These are phyloP conservation scores for Amoebophrya sp. DNA, from an alignment of 169 alveolate genomes.

Conservation along the genomic window DNA sequence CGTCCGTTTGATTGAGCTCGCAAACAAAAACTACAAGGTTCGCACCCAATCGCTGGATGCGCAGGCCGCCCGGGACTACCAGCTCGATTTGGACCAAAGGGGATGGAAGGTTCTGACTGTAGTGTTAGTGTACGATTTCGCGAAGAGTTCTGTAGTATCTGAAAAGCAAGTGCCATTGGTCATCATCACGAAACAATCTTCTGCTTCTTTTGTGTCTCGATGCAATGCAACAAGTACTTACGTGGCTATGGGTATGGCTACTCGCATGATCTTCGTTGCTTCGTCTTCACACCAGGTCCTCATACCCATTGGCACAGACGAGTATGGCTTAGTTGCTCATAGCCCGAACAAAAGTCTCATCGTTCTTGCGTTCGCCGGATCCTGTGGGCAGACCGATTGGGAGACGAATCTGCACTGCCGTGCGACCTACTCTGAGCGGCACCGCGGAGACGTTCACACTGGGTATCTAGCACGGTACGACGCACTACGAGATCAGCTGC, in stretches of 20 bases:
- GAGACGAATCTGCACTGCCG: constrained; percentile 22
- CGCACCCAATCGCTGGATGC: too few relatives aligned
- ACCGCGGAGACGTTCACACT: not conserved
- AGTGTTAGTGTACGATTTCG: too few relatives aligned
- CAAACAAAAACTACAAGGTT: not conserved
- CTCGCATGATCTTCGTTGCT: too few relatives aligned
- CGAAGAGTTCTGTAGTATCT: too few relatives aligned
- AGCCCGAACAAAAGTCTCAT: not conserved
- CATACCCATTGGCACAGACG: not conserved
- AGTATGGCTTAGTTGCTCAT: not conserved
- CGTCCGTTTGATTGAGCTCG: not conserved
- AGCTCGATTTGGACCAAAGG: not conserved
- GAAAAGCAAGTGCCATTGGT: too few relatives aligned
- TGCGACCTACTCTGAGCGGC: not conserved
- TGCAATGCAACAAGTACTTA: too few relatives aligned
- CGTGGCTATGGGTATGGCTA: too few relatives aligned
- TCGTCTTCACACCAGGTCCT: too few relatives aligned
- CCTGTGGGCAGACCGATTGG: not conserved
- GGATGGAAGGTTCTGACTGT: too few relatives aligned
- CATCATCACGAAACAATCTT: too few relatives aligned
- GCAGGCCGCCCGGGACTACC: not conserved
- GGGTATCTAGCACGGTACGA: not conserved
- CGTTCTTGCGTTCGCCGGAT: not conserved
- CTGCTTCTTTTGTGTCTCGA: too few relatives aligned
- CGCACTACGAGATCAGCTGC: not conserved